These are phyloP conservation scores for Pythium monospermum DNA, from an alignment of 352 stramenopile species.

Conservation along the genomic window DNA sequence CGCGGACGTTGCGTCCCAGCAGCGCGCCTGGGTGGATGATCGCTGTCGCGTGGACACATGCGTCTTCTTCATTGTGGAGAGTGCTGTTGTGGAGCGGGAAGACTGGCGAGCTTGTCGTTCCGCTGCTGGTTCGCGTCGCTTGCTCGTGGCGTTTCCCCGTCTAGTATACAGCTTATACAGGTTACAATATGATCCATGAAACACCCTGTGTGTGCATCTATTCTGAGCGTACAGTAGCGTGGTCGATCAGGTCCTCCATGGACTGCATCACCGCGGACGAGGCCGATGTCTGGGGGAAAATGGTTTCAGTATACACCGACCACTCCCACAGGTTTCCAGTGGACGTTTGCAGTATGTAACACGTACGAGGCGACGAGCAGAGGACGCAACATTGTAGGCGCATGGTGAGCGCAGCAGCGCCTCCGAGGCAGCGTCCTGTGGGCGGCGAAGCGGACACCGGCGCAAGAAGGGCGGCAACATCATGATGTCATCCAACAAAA, in stretches of 20 bases:
- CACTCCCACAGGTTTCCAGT: not conserved
- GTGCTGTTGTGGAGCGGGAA: conserved; percentile 3
- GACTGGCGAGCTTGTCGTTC: not conserved
- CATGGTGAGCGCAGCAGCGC: conserved; percentile 4
- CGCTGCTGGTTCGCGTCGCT: not conserved
- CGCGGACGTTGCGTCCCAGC: conserved; percentile 50
- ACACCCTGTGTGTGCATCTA: conserved; percentile 4
- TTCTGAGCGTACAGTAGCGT: conserved; percentile 28
- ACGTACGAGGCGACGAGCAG: conserved; percentile 13
- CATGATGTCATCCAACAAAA: conserved; percentile 4
- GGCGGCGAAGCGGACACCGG: conserved; percentile 9
- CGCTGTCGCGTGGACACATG: conserved; percentile 55
- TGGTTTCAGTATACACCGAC: not conserved
- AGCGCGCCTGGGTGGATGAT: conserved; percentile 60
- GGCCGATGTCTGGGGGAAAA: conserved; percentile 6
- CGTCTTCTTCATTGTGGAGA: conserved; percentile 6
- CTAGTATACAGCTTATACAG: not conserved
- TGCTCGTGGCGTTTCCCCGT: conserved; percentile 17
- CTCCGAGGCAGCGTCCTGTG: conserved; percentile 5
- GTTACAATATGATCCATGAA: not conserved
- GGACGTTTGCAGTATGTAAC: not conserved
- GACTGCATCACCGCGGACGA: conserved; percentile 27
- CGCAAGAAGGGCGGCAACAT: conserved; percentile 11
- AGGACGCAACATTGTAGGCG: not conserved
- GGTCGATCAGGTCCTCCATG: conserved; percentile 48